phyloP scores from a whole-genome alignment of 257 asterid species.

The Gentiana dahurica region DNA sequence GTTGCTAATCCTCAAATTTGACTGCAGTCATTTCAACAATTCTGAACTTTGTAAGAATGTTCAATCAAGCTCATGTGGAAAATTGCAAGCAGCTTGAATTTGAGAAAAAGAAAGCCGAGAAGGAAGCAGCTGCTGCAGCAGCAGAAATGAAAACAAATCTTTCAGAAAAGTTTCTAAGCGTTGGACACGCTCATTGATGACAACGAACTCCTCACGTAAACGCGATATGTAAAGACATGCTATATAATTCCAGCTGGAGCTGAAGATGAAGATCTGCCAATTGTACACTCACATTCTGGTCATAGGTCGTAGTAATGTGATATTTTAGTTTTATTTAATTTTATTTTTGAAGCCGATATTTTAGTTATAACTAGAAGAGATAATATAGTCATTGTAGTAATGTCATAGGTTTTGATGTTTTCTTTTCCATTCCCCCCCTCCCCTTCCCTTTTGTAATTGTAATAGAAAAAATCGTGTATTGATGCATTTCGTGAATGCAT shows the following conservation, averaged over 20 bases:
- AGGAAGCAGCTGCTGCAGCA: conserved; percentile 51
- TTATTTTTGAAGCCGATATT: too few relatives aligned
- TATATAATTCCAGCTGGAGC: background rate
- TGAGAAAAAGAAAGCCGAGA: conserved; percentile 85
- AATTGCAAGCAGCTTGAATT: conserved; percentile 78
- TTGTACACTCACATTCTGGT: background rate
- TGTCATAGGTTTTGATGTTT: too few relatives aligned
- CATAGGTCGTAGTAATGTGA: too few relatives aligned
- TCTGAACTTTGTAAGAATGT: conserved; percentile 72
- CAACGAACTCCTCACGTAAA: too few relatives aligned
- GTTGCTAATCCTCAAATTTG: background rate
- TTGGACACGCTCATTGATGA: too few relatives aligned
- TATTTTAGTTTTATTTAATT: too few relatives aligned
- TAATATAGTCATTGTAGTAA: too few relatives aligned
- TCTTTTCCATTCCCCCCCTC: too few relatives aligned
- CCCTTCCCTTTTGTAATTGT: too few relatives aligned
- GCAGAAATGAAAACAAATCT: conserved; percentile 31
- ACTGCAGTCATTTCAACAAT: conserved; percentile 57
- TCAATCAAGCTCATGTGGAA: conserved; percentile 70
- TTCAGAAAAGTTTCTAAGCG: conserved; percentile 9
- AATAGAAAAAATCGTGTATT: too few relatives aligned
- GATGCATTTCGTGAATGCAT: too few relatives aligned
- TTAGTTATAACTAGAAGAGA: too few relatives aligned
- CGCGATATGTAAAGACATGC: background rate
- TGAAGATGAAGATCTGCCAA: background rate